phyloP scores from a whole-genome alignment of 352 stramenopile genomes.

The Phytophthora colocasiae region DNA sequence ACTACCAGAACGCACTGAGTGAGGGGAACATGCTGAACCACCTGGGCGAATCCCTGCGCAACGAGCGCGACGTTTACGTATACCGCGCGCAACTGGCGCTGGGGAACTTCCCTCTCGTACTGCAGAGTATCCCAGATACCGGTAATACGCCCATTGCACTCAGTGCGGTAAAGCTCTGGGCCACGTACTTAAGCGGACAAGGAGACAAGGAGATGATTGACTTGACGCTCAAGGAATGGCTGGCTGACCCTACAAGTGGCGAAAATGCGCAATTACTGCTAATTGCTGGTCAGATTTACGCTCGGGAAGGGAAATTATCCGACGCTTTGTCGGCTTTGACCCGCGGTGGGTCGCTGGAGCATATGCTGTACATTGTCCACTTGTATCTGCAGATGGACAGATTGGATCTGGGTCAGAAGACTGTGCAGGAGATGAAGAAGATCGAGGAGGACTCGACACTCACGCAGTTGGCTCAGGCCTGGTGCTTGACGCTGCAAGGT shows the following conservation, averaged over 20 bases:
- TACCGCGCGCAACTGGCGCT: conserved; percentile 92
- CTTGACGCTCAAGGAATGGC: conserved; percentile 92
- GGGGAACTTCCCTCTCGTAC: conserved; percentile 90
- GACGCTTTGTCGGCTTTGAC: conserved; percentile 95
- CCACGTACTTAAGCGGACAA: conserved; percentile 80
- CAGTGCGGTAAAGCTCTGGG: conserved; percentile 89
- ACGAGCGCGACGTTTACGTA: conserved; percentile 96
- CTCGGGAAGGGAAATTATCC: conserved; percentile 91
- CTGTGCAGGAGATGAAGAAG: conserved; percentile 90
- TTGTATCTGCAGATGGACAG: conserved; percentile 95
- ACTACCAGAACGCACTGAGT: conserved; percentile 95
- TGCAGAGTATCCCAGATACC: conserved; percentile 83
- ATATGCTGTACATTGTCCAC: conserved; percentile 89
- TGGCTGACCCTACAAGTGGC: conserved; percentile 76
- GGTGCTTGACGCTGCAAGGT: conserved; percentile 86
- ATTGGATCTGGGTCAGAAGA: conserved; percentile 91
- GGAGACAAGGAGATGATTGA: conserved; percentile 89
- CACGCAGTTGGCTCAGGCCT: conserved; percentile 94
- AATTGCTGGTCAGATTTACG: conserved; percentile 94
- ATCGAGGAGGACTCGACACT: conserved; percentile 97
- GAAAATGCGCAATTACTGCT: conserved; percentile 94
- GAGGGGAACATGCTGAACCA: conserved; percentile 91
- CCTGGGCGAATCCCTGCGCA: conserved; percentile 84
- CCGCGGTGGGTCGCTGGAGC: conserved; percentile 92
- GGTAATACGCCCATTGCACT: conserved; percentile 75